phyloP scores from a whole-genome alignment of 2,329 filamentous ascomycete genomes.

The Pseudofabraea citricarpa region DNA sequence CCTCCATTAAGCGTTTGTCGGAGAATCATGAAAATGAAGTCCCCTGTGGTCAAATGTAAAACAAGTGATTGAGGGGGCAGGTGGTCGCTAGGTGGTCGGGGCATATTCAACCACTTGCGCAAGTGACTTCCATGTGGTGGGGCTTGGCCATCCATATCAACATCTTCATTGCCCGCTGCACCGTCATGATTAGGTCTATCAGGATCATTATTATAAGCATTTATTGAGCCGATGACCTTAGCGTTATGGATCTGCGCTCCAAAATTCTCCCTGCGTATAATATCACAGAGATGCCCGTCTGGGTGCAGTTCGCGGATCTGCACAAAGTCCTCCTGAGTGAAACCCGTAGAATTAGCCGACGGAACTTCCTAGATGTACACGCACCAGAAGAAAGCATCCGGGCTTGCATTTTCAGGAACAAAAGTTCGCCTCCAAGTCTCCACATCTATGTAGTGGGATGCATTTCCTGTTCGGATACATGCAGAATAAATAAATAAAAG shows the following conservation, averaged over 20 bases:
- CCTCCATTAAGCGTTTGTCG: slow-evolving; percentile 38
- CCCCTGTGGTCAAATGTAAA: slow-evolving; percentile 67
- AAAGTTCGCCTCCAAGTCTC: too few species aligned
- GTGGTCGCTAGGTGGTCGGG: slow-evolving; percentile 4
- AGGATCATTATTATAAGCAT: slow-evolving; percentile 20
- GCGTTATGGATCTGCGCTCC: slow-evolving; percentile 74
- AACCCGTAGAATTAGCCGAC: slow-evolving; percentile 16
- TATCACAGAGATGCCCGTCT: slow-evolving; percentile 66
- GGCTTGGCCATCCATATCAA: slow-evolving; percentile 36
- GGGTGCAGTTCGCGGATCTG: slow-evolving; percentile 71
- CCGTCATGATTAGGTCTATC: slow-evolving; percentile 25
- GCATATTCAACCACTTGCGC: neutral
- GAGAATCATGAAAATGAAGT: slow-evolving; percentile 74
- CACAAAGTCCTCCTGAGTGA: slow-evolving; percentile 64
- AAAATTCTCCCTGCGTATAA: slow-evolving; percentile 78
- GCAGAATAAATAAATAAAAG: too few species aligned
- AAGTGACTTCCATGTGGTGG: slow-evolving; percentile 16
- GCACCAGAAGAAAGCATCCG: neutral
- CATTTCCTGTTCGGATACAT: too few species aligned
- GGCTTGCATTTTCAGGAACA: too few species aligned
- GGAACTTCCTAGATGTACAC: neutral
- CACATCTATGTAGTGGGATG: too few species aligned
- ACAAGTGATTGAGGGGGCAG: slow-evolving; percentile 78
- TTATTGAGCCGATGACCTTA: slow-evolving; percentile 61
- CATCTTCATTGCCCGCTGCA: slow-evolving; percentile 18